Evolutionary conservation across 139 green algal species (phyloP), one percentile per base, ranked within the genome.

Genomic region (Zygnema cylindricum): DNA sequence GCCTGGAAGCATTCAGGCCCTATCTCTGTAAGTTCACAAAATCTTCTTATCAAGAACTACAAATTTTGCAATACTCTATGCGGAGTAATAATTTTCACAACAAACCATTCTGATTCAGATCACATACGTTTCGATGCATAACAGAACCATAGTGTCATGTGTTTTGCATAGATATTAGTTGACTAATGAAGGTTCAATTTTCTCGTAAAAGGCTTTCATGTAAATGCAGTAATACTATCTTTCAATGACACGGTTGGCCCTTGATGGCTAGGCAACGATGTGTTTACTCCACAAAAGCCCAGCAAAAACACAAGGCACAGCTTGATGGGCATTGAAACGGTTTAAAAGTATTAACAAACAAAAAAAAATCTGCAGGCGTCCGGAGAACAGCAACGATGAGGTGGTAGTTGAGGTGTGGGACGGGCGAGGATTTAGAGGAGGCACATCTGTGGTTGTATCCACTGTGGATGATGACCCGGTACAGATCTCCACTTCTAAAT

Each of bases 361-460:
- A 25, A 25, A 25, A 25, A 63, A 21, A 21, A 86, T 82, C 57
- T 78, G 30, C 81, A 87, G 81, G 30, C 54, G 49, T 69, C 81
- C 81, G 33, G 81, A 87, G 11, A 77, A 40, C 23, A 11, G 32
- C 63, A 49, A 49, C 23, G 81, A 87, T n/a, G 81, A 87, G 38
- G 2, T 87, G 36, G 84, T 87, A 7, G 35, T 87, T 63, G 81
- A 87, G 33, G 81, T 87, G 32, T 77, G 36, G 82, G 81, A 85
- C 30, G 43, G 33, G 3, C 63, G 33, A 2, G 81, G 81, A 21
- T 43, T 83, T 33, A 21, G 33, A 7, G 81, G 81, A 69, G 36
- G 71, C 3, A 42, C 71, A 41, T 2, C 54, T 43, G 43, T 87
- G 22, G 2, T 7, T 30, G 22, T 87, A 41, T 81, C 81, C 16